Base-by-base conservation (phyloP, 179 eudicot genomes). In the Beta macrorhiza region DNA sequence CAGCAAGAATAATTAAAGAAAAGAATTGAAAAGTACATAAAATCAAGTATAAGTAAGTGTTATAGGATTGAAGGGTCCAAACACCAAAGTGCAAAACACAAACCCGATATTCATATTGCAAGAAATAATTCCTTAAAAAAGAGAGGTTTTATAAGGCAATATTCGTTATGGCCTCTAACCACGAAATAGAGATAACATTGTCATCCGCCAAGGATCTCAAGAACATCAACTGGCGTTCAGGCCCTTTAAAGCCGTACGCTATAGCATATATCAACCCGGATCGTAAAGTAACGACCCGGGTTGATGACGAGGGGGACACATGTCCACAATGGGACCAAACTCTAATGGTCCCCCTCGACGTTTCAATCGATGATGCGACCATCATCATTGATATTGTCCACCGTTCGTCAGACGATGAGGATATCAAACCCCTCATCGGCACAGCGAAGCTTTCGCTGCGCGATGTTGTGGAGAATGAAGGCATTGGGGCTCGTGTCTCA, bases 201-300 rank as follows among this genome's bases (percentile, higher is more conserved):
- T 75, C 81, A 58, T 90, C 94, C 9, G 98, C 93, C 63, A 89
- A 87, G 42, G 95, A 94, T 82, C 88, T 94, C 15, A 94, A 94
- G 77, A 94, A 94, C 88, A 83, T 94, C 67, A 94, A 91, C 82
- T 94, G 97, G 98, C 91, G 93, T 0, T 80, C 90, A 87, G 97
- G 98, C 80, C 79, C 79, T 1, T 78, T 87, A 75, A 87, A 80
- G 78, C 92, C 98, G 0, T 94, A 93, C 87, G 94, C 89, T 42
- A 92, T 93, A 62, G 91, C 82, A 1, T 94, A 97, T 97, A 84
- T 90, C 47, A 92, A 94, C 82, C 88, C 96, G 57, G 86, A 79
- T 0, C 72, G 83, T 79, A 93, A 91, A 78, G 75, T 67, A 67
- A 74, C 97, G 55, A 90, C 89, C 74, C 81, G 80, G 19, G 89